Evolutionary conservation across 2,329 filamentous ascomycete species (phyloP).

Genomic region (Trichoderma koningiopsis): DNA sequence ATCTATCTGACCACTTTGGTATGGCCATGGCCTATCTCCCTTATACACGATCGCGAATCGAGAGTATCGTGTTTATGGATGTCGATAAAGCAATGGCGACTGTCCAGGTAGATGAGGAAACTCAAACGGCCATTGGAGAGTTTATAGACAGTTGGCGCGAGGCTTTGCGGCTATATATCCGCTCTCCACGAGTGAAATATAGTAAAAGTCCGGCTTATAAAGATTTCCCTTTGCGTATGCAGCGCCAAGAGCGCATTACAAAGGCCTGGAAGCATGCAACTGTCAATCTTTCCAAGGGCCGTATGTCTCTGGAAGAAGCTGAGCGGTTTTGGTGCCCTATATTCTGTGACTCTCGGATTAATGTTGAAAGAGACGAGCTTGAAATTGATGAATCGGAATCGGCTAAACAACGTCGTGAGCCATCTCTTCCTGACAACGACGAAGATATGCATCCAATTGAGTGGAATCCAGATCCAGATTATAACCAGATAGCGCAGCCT

Average conservation of each 20-base stretch:
- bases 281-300: not conserved
- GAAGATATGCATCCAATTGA: not conserved
- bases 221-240: not conserved
- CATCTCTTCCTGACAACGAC: not conserved
- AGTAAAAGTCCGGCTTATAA: not conserved
- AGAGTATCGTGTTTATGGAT: not conserved
- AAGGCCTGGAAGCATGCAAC: conserved; percentile 18
- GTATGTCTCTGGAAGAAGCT: conserved; percentile 20
- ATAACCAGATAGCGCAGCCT: not conserved
- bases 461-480: conserved; percentile 19
- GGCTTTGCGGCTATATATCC: conserved; percentile 16
- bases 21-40: not conserved
- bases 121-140: not conserved
- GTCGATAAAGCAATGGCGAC: not conserved
- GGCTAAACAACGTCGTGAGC: not conserved
- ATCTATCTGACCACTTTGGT: not conserved
- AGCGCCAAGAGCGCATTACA: not conserved
- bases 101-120: not conserved
- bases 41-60: not conserved
- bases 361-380: not conserved
- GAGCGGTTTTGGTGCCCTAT: conserved; percentile 12
- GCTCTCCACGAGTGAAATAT: not conserved
- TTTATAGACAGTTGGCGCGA: conserved; percentile 12
- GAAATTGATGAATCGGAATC: not conserved
- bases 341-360: not conserved